Conservation (phyloP, 1,139 yeast genomes). For the Debaryomycetaceae sp. region DNA sequence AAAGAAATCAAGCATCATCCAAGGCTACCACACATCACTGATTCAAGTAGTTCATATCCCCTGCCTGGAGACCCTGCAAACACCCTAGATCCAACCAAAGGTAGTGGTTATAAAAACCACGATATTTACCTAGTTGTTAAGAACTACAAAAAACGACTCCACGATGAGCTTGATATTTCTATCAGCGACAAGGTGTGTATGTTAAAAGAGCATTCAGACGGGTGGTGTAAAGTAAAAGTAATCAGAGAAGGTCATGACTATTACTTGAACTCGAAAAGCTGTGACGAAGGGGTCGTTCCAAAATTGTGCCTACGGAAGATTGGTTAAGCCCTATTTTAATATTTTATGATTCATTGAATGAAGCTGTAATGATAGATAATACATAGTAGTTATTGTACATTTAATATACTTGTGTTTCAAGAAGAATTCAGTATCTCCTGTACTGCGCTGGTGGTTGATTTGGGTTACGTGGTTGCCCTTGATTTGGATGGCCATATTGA, state of each 20-base stretch:
- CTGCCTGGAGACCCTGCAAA: slow-evolving; percentile 2
- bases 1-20: slow-evolving; percentile 9
- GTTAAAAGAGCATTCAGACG: slow-evolving; percentile 30
- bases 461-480: not conserved
- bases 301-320: slow-evolving; percentile 24
- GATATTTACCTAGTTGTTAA: slow-evolving; percentile 20
- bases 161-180: slow-evolving; percentile 32
- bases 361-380: slow-evolving; percentile 3
- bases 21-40: slow-evolving; percentile 14
- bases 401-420: not conserved
- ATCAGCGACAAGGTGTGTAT: slow-evolving; percentile 31
- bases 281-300: slow-evolving; percentile 33
- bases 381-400: slow-evolving; percentile 3
- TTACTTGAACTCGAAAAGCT: slow-evolving; percentile 3
- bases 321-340: not conserved
- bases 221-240: slow-evolving; percentile 35
- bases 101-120: slow-evolving; percentile 5
- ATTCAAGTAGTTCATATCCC: not conserved
- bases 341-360: not conserved
- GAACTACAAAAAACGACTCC: slow-evolving; percentile 23
- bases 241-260: slow-evolving; percentile 9
- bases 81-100: slow-evolving; percentile 6
- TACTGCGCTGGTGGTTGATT: not conserved
- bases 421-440: slow-evolving; percentile 1
- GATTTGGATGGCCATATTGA: slow-evolving; percentile 1